Evolutionary conservation across 2,329 filamentous ascomycete genomes (phyloP), one percentile per base, ranked within the genome.

Genomic region (Orbilia ellipsospora): DNA sequence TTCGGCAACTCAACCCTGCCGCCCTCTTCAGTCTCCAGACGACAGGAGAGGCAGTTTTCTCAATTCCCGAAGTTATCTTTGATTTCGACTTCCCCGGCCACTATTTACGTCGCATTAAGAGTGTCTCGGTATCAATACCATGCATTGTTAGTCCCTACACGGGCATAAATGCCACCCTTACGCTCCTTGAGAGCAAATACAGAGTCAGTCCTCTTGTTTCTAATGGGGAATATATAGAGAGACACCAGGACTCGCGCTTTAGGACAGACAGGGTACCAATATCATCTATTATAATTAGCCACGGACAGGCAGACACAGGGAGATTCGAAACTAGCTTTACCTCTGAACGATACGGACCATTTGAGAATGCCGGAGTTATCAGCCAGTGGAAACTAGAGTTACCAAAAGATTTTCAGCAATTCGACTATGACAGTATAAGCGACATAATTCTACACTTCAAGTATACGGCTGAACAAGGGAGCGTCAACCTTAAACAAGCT

Each of bases 71-170:
- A 77, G 28, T 77, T 1, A 50, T 82, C 2, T 84, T 81, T 70
- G 83, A 84, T 77, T 69, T 83, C 20, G 82, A 84, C 78, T 83
- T 80, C 69, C 83, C 83, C 0, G 82, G 83, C 1, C 83, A 84
- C 77, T 84, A 83, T 77, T 55, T 80, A 13, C 81, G 83, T 0
- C 80, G 82, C 4, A 82, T 84, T 67, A 79, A 78, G 16, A 77
- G 79, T 36, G 80, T 84, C 0, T 50, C 80, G 0, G 16, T 84
- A 0, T 79, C 81, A 0, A 80, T 84, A 8, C 82, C 81, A 0
- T 81, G 79, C 67, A 50, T 80, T 13, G 63, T 78, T 2, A 81
- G 80, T 0, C 82, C 82, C 1, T 81, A 81, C 65, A 80, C 78
- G 2, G 54, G 59, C 45, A 40, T 82, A 61, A 80, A 78, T 63